Evolutionary conservation across 176 grass and related monocot species (phyloP).

Genomic region (Pontederia crassipes): DNA sequence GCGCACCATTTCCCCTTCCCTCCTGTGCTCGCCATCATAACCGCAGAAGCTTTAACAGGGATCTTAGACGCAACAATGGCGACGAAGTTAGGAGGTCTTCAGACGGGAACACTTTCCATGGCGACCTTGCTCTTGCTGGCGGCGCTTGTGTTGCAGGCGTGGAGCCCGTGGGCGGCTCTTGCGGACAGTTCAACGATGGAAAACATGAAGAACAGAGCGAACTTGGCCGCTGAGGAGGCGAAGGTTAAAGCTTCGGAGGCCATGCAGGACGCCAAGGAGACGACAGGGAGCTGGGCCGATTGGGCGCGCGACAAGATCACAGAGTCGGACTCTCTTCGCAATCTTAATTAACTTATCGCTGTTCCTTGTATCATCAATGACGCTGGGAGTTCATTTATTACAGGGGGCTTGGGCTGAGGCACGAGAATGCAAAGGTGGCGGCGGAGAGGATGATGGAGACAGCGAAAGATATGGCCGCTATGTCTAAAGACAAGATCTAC

Average conservation of each 20-base stretch:
- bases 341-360: not conserved
- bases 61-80: not conserved
- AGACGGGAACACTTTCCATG: not conserved
- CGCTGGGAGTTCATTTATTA: not conserved
- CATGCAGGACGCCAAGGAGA: not conserved
- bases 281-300: not conserved
- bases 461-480: not conserved
- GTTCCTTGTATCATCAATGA: not conserved
- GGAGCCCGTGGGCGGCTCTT: not conserved
- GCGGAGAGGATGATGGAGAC: not conserved
- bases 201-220: not conserved
- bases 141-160: not conserved
- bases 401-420: not conserved
- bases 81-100: too few species aligned
- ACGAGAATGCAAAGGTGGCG: not conserved
- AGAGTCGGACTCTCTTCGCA: not conserved
- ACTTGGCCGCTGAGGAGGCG: not conserved
- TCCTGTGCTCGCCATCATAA: too few species aligned
- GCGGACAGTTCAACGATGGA: not conserved
- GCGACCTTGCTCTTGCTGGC: not conserved
- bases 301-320: constrained; percentile 3
- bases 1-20: too few species aligned
- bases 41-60: too few species aligned
- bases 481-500: not conserved
- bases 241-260: not conserved